Conservation (phyloP, 768 basidiomycete genomes). For the Sistotremastrum niveocremeum region DNA sequence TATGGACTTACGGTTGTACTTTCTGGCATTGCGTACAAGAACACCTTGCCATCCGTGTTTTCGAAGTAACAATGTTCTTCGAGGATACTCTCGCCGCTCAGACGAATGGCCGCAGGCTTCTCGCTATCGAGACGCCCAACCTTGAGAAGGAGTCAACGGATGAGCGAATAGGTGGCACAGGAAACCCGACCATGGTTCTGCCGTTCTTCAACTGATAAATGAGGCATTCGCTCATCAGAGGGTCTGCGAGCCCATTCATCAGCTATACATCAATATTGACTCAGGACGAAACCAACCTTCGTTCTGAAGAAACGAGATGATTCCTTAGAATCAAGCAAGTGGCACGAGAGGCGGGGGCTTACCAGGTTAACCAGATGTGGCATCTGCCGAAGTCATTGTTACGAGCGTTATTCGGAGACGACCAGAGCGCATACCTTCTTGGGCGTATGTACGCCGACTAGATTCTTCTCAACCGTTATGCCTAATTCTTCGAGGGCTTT, state of each 20-base stretch:
- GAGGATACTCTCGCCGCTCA: slow-evolving; percentile 85
- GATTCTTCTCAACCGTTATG: slow-evolving; percentile 93
- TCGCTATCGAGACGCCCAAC: slow-evolving; percentile 81
- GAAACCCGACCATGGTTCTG: slow-evolving; percentile 43
- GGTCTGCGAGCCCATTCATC: slow-evolving; percentile 38
- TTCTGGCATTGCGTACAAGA: slow-evolving; percentile 62
- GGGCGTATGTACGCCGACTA: slow-evolving; percentile 94
- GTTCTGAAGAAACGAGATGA: slow-evolving; percentile 30
- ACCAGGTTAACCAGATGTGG: slow-evolving; percentile 90
- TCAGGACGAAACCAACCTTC: slow-evolving; percentile 37
- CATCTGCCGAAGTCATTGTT: slow-evolving; percentile 38
- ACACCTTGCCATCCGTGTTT: slow-evolving; percentile 73
- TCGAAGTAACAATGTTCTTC: slow-evolving; percentile 91
- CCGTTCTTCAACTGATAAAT: slow-evolving; percentile 88
- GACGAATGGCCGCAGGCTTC: slow-evolving; percentile 72
- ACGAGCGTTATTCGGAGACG: not conserved
- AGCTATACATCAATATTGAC: not conserved
- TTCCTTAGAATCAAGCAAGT: slow-evolving; percentile 7
- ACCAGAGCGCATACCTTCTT: slow-evolving; percentile 49
- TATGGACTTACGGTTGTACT: slow-evolving; percentile 59
- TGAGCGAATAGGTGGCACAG: slow-evolving; percentile 4
- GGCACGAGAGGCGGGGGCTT: slow-evolving; percentile 20
- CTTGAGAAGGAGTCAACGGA: slow-evolving; percentile 21
- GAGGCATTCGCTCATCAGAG: slow-evolving; percentile 91
- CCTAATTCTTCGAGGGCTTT: slow-evolving; percentile 95